These are phyloP conservation scores for Penicillium sp. DNA, from an alignment of 2,329 filamentous ascomycete genomes.

Conservation along the genomic window DNA sequence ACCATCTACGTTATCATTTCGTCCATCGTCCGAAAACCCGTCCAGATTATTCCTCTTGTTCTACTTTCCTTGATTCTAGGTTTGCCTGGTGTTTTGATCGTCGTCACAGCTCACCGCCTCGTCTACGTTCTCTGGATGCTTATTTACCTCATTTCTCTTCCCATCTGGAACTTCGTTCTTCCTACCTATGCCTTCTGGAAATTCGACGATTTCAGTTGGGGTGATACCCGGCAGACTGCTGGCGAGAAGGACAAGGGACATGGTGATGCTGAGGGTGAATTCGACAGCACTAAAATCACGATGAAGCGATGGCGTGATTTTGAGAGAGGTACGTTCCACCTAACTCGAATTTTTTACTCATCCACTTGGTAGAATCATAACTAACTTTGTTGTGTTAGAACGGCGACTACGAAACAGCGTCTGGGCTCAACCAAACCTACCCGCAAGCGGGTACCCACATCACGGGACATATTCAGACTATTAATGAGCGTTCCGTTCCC, in stretches of 20 bases:
- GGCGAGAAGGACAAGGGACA: conserved; percentile 88
- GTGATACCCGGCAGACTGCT: conserved; percentile 92
- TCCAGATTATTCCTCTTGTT: conserved; percentile 86
- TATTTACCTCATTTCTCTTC: conserved; percentile 89
- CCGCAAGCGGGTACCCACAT: conserved; percentile 29
- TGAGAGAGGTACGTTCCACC: conserved; percentile 63
- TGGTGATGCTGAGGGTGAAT: conserved; percentile 83
- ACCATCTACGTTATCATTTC: conserved; percentile 93
- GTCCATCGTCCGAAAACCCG: conserved; percentile 73
- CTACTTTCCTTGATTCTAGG: conserved; percentile 88
- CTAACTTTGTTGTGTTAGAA: conserved; percentile 25
- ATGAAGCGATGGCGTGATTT: conserved; percentile 99
- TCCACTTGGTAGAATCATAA: too few relatives aligned
- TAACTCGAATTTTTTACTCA: background rate
- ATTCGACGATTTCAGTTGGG: conserved; percentile 99
- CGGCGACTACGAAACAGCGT: conserved; percentile 35
- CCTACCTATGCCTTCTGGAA: conserved; percentile 98
- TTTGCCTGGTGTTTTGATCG: conserved; percentile 85
- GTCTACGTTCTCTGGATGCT: conserved; percentile 96
- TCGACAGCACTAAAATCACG: conserved; percentile 97
- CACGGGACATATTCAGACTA: conserved; percentile 42
- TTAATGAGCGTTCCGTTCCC: conserved; percentile 18
- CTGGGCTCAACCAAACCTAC: conserved; percentile 26
- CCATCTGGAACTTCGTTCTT: conserved; percentile 96
- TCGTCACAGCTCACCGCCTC: conserved; percentile 89